A percentile compares a stretch with the other conserved stretches of the same genome.
Evolutionary conservation across 2,329 filamentous ascomycete genomes (phyloP).

Genomic region (Remersonia thermophila): DNA sequence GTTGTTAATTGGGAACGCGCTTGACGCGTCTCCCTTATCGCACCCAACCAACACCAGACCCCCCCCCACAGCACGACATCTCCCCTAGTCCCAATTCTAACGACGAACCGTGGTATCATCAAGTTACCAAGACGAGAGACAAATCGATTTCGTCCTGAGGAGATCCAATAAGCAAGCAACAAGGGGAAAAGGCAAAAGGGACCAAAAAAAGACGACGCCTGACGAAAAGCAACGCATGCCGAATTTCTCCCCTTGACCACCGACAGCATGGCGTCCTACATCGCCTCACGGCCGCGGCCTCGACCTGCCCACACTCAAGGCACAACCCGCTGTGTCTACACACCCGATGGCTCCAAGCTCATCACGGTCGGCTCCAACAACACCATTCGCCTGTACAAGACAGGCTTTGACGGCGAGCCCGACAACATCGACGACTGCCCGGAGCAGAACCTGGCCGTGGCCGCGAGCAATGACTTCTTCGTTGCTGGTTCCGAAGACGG

Average conservation of each 20-base stretch:
- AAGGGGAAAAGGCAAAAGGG: too few species aligned
- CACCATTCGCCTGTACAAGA: constrained; percentile 83
- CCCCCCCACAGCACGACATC: neutral
- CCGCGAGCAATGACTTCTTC: constrained; percentile 67
- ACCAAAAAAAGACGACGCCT: too few species aligned
- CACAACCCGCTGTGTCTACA: constrained; percentile 78
- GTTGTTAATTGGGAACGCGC: constrained; percentile 8
- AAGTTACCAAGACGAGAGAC: too few species aligned
- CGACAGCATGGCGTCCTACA: constrained; percentile 26
- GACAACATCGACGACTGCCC: constrained; percentile 83
- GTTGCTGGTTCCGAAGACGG: constrained; percentile 88
- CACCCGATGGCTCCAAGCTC: constrained; percentile 72
- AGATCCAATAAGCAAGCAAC: too few species aligned
- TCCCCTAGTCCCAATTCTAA: too few species aligned
- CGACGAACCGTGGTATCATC: too few species aligned
- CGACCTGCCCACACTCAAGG: constrained; percentile 73
- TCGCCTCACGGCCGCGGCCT: constrained; percentile 41
- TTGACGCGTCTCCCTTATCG: constrained; percentile 11
- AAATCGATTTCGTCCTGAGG: too few species aligned
- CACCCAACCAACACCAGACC: neutral
- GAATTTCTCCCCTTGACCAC: neutral
- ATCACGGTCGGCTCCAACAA: constrained; percentile 91
- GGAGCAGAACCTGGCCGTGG: constrained; percentile 73
- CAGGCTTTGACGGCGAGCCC: constrained; percentile 84
- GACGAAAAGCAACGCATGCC: neutral